Base-by-base conservation (phyloP, 768 basidiomycete species). In the Boletus pseudopeckii region DNA sequence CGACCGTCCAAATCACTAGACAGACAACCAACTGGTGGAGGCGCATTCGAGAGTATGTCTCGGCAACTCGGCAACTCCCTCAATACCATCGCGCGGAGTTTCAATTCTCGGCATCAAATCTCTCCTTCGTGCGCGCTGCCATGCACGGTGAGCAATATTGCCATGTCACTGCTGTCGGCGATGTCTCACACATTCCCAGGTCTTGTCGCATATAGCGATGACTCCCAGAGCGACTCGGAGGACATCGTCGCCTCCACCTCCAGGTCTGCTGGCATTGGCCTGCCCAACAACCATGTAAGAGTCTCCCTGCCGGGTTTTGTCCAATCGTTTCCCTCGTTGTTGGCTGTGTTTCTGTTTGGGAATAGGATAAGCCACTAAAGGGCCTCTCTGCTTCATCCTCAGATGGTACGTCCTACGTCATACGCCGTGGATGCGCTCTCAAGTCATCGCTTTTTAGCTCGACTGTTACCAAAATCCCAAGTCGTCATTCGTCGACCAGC, bases 151-250 rank as follows among this genome's bases (percentile, higher is more conserved):
- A 68, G 70, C 55, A 59, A 11, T 14, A n/a, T n/a, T n/a, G 11
- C 47, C 28, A 32, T 52, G 43, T 47, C 42, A 7, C 2, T 22
- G 17, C 42, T 20, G 51, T 44, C 32, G 4, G 32, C 36, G 48
- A 55, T 20, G 52, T 53, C 53, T 55, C 9, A 60, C 43, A 22
- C 40, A 0, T 18, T 49, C 26, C 2, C 15, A 86, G 85, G 83
- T 18, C 79, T 87, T 34, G 80, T 81, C 26, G 80, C 80, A 32
- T 86, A 86, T 62, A 81, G 77, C 59, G 84, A 81, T 50, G 85
- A 84, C 58, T 81, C 80, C n/a, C 77, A 76, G 20, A 83, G 80
- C 56, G 84, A 84, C 55, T 69, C 74, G 20, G 85, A 83, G 53
- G 74, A 71, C 15, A 71, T 69, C 38, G 62, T 74, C 4, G 65